Evolutionary conservation across 2,329 filamentous ascomycete genomes (phyloP).

Genomic region (Cladosporium sp.): DNA sequence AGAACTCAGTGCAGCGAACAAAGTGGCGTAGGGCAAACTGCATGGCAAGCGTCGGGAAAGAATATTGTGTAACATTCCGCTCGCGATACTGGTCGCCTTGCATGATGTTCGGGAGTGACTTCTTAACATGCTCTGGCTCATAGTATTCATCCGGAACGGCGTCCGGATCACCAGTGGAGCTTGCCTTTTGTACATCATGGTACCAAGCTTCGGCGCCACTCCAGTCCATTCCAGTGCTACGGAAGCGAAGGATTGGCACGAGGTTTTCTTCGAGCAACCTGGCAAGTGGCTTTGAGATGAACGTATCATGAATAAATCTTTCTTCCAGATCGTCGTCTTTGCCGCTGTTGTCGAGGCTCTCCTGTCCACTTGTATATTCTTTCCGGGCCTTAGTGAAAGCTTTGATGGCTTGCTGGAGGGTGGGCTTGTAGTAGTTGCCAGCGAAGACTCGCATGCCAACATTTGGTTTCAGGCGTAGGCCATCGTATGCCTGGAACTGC

Average conservation of each 20-base stretch:
- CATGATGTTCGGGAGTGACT: slow-evolving; percentile 43
- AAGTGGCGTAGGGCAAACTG: slow-evolving; percentile 76
- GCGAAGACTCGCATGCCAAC: slow-evolving; percentile 66
- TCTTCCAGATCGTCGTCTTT: slow-evolving; percentile 24
- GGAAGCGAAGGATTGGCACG: slow-evolving; percentile 55
- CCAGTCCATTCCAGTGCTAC: slow-evolving; percentile 59
- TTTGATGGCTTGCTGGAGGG: slow-evolving; percentile 48
- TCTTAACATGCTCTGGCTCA: slow-evolving; percentile 25
- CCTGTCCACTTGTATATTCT: slow-evolving; percentile 15
- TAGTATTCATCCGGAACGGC: slow-evolving; percentile 38
- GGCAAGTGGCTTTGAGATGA: slow-evolving; percentile 69
- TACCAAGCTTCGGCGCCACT: slow-evolving; percentile 60
- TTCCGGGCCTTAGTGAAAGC: slow-evolving; percentile 46
- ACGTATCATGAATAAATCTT: slow-evolving; percentile 51
- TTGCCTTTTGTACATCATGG: slow-evolving; percentile 41
- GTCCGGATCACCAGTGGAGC: slow-evolving; percentile 19
- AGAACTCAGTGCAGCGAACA: slow-evolving; percentile 78
- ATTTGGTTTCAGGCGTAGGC: slow-evolving; percentile 30
- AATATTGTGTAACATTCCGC: slow-evolving; percentile 32
- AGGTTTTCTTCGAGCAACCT: slow-evolving; percentile 65
- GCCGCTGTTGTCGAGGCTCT: slow-evolving; percentile 1
- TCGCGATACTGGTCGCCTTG: slow-evolving; percentile 47
- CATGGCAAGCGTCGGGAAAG: slow-evolving; percentile 58
- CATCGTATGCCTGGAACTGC: slow-evolving; percentile 44
- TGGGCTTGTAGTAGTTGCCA: slow-evolving; percentile 69